These are phyloP conservation scores for Fusarium albidum DNA, from an alignment of 2,329 filamentous ascomycete genomes.

Conservation along the genomic window DNA sequence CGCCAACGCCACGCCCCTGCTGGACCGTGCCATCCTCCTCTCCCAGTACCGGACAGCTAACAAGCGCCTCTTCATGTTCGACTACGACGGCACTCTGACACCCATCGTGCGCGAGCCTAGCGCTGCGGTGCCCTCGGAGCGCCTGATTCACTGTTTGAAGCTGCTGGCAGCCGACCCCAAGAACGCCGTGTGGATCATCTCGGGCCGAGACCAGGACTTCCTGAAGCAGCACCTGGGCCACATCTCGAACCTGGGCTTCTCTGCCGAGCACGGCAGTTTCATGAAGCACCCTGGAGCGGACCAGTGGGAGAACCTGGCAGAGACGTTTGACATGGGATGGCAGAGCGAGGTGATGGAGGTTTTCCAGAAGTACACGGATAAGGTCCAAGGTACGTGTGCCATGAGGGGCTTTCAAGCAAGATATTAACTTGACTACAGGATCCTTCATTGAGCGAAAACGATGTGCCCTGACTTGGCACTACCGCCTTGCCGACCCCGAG, in stretches of 20 bases:
- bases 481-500: conserved; percentile 88
- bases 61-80: conserved; percentile 95
- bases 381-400: conserved; percentile 73
- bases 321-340: conserved; percentile 91
- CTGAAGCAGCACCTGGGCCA: conserved; percentile 91
- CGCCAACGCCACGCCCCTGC: conserved; percentile 78
- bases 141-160: conserved; percentile 81
- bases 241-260: conserved; percentile 88
- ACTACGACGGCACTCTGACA: conserved; percentile 97
- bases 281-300: conserved; percentile 80
- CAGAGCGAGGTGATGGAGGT: conserved; percentile 83
- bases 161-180: conserved; percentile 79
- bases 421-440: conserved; percentile 55
- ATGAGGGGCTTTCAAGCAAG: too few species aligned
- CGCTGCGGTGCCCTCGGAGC: conserved; percentile 86
- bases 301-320: conserved; percentile 89
- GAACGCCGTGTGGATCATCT: conserved; percentile 98
- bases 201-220: conserved; percentile 91
- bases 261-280: conserved; percentile 96
- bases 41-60: conserved; percentile 76
- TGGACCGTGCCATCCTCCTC: conserved; percentile 79
- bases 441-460: conserved; percentile 95
- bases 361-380: conserved; percentile 89
- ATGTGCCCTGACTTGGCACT: conserved; percentile 96
- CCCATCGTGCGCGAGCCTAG: conserved; percentile 93